These are phyloP conservation scores for Tubosaeta sp. DNA, from an alignment of 768 basidiomycete genomes.

Conservation along the genomic window DNA sequence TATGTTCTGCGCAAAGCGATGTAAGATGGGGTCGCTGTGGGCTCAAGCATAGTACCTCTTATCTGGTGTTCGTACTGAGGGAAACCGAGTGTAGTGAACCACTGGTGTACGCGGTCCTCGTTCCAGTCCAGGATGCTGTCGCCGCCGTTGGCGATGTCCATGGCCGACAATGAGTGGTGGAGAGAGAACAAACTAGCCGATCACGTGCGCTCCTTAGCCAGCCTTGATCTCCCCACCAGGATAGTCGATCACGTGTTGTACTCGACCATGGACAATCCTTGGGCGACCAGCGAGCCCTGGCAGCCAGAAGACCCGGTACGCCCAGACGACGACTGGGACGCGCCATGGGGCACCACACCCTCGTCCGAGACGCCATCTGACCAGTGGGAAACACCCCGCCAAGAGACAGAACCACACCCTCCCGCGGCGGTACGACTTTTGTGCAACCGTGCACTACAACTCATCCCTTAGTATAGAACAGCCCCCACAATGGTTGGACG, in stretches of 20 bases:
- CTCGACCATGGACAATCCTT: constrained; percentile 65
- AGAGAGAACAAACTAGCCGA: constrained; percentile 8
- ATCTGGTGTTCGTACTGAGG: constrained; percentile 83
- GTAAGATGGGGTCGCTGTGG: constrained; percentile 1
- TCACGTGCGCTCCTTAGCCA: constrained; percentile 16
- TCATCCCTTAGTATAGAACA: constrained; percentile 30
- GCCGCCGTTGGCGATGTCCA: constrained; percentile 28
- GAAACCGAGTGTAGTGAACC: constrained; percentile 73
- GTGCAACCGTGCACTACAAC: constrained; percentile 9
- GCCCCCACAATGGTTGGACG: constrained; percentile 66
- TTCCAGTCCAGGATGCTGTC: constrained; percentile 59
- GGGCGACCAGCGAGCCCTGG: constrained; percentile 44
- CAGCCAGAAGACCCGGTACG: background rate
- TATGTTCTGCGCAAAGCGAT: constrained; percentile 59
- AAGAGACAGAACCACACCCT: constrained; percentile 55
- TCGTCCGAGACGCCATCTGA: constrained; percentile 35
- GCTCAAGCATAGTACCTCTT: constrained; percentile 45
- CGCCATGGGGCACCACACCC: constrained; percentile 35
- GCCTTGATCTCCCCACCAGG: no score
- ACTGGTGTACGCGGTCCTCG: constrained; percentile 74
- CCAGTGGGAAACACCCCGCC: constrained; percentile 65
- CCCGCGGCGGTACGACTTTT: constrained; percentile 54
- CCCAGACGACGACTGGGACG: constrained; percentile 35
- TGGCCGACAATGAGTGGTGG: constrained; percentile 10
- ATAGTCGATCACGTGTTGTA: constrained; percentile 16